These are phyloP conservation scores for Iberis amara DNA, from an alignment of 441 rosid genomes.

Conservation along the genomic window DNA sequence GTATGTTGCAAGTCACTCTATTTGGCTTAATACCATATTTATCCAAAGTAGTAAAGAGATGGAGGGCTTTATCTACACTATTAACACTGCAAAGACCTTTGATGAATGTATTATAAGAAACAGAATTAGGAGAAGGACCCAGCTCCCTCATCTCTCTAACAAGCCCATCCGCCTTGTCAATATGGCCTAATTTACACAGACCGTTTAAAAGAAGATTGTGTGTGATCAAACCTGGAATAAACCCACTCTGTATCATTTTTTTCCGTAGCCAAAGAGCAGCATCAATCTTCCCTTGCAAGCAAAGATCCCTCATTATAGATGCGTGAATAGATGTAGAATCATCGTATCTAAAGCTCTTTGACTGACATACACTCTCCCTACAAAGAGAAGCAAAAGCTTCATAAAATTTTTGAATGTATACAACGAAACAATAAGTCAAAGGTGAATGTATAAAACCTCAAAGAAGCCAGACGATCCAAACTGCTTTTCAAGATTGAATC, in stretches of 20 bases:
- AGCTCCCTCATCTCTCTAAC: slow-evolving; percentile 57
- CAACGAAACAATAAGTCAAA: background rate
- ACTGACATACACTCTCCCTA: slow-evolving; percentile 46
- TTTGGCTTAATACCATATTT: slow-evolving; percentile 48
- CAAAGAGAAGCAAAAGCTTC: slow-evolving; percentile 17
- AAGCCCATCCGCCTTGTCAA: slow-evolving; percentile 49
- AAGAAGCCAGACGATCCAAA: slow-evolving; percentile 53
- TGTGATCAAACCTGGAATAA: slow-evolving; percentile 47
- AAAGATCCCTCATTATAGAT: slow-evolving; percentile 42
- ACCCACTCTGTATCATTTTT: slow-evolving; percentile 46
- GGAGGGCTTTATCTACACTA: slow-evolving; percentile 51
- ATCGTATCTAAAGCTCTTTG: slow-evolving; percentile 28
- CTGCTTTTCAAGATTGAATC: slow-evolving; percentile 54
- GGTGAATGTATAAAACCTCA: slow-evolving; percentile 36
- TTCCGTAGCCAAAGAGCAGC: slow-evolving; percentile 53
- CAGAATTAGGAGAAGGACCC: slow-evolving; percentile 56
- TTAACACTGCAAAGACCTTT: slow-evolving; percentile 47
- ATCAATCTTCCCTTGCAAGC: slow-evolving; percentile 54
- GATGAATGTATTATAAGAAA: slow-evolving; percentile 51
- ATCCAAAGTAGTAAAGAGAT: slow-evolving; percentile 42
- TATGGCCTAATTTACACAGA: slow-evolving; percentile 42
- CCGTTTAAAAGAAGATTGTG: slow-evolving; percentile 61
- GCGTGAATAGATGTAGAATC: slow-evolving; percentile 25
- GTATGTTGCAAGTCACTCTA: slow-evolving; percentile 55
- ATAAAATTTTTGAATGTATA: slow-evolving; percentile 1